A percentile compares a stretch with the other conserved stretches of the same genome.
phyloP scores from a whole-genome alignment of 2,329 filamentous ascomycete species.

The Tolypocladium endophyticum region DNA sequence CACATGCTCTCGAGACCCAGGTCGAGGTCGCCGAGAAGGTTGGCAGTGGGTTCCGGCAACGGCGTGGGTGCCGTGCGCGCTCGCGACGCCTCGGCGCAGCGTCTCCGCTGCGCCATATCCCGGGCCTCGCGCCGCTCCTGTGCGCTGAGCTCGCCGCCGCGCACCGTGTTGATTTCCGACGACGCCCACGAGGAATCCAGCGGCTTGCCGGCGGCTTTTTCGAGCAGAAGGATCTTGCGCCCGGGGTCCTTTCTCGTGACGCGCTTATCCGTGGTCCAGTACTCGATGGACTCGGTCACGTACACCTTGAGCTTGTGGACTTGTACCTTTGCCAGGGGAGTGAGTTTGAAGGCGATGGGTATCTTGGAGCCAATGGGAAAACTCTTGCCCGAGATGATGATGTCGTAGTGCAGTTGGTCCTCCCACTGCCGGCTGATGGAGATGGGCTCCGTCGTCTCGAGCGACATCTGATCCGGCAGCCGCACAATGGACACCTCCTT shows the following conservation, averaged over 20 bases:
- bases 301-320: constrained; percentile 88
- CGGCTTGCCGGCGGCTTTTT: constrained; percentile 74
- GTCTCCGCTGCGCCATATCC: constrained; percentile 31
- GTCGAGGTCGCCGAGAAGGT: constrained; percentile 71
- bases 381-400: constrained; percentile 90
- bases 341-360: constrained; percentile 89
- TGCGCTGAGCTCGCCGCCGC: constrained; percentile 64
- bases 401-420: constrained; percentile 90
- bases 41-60: constrained; percentile 47
- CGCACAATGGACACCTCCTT: constrained; percentile 79
- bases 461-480: constrained; percentile 74
- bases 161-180: constrained; percentile 65
- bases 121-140: constrained; percentile 37
- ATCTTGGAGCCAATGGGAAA: constrained; percentile 83
- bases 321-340: constrained; percentile 84
- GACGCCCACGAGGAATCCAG: constrained; percentile 63
- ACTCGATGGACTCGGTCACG: constrained; percentile 82
- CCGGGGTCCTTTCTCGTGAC: constrained; percentile 78
- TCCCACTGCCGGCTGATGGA: constrained; percentile 92
- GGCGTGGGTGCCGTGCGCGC: constrained; percentile 25
- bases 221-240: constrained; percentile 75
- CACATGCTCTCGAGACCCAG: constrained; percentile 60
- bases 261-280: constrained; percentile 76
- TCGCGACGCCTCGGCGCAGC: constrained; percentile 43
- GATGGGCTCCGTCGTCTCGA: constrained; percentile 87